Evolutionary conservation across 495 filamentous ascomycete species (phyloP).

Genomic region (Trichoderma erinaceum): DNA sequence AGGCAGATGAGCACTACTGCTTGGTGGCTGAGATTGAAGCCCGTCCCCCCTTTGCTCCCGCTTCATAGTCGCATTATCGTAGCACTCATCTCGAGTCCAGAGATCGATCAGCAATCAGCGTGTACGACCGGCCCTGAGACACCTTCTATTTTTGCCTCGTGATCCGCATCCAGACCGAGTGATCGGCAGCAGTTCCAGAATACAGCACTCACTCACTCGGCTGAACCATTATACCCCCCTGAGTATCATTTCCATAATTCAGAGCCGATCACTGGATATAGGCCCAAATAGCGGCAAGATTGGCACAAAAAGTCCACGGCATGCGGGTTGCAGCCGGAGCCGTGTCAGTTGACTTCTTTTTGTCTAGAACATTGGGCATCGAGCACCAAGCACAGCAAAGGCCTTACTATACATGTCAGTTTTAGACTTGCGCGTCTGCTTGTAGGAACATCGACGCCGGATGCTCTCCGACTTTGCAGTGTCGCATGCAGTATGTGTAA

Average conservation of each 20-base stretch:
- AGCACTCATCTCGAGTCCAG: not conserved
- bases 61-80: not conserved
- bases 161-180: not conserved
- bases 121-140: not conserved
- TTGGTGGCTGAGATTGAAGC: too few species aligned
- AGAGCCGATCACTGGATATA: not conserved
- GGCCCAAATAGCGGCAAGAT: not conserved
- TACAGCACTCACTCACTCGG: not conserved
- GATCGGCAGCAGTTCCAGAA: not conserved
- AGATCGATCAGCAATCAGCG: not conserved
- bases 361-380: not conserved
- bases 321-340: not conserved
- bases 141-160: conserved; percentile 5
- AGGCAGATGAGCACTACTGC: too few species aligned
- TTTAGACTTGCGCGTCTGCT: too few species aligned
- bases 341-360: not conserved
- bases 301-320: not conserved
- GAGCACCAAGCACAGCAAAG: not conserved
- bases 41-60: too few species aligned
- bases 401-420: not conserved
- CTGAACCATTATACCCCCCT: not conserved
- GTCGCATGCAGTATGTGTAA: not conserved
- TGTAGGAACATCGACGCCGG: not conserved
- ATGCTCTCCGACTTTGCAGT: not conserved
- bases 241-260: conserved; percentile 7